A percentile compares a stretch with the other conserved stretches of the same genome.
Conservation (phyloP, 352 stramenopile species). For the Pythium plurisporium region DNA sequence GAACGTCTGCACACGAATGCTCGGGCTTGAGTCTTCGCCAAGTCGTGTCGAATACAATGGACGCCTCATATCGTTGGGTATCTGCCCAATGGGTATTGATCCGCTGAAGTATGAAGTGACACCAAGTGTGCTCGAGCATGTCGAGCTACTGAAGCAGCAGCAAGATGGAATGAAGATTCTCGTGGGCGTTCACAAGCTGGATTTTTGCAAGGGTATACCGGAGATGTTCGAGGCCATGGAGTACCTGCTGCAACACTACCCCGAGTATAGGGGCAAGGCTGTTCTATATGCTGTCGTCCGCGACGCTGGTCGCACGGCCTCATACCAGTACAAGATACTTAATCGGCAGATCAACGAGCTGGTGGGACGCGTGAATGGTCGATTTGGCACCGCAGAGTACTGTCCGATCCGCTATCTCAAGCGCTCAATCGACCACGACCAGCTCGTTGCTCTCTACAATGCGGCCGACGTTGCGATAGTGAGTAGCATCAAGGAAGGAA, state of each 20-base stretch:
- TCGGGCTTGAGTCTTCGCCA: conserved; percentile 84
- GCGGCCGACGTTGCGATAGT: conserved; percentile 84
- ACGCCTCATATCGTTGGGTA: conserved; percentile 82
- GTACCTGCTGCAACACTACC: conserved; percentile 84
- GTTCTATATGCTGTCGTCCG: conserved; percentile 93
- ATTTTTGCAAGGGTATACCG: conserved; percentile 84
- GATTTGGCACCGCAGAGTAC: conserved; percentile 86
- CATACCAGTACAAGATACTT: conserved; percentile 74
- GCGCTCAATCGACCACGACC: conserved; percentile 78
- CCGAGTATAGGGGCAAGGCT: conserved; percentile 91
- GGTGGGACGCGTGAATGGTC: conserved; percentile 84
- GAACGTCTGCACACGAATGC: conserved; percentile 81
- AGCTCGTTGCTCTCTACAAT: conserved; percentile 89
- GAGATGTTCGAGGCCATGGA: conserved; percentile 90
- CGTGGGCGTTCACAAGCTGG: conserved; percentile 72
- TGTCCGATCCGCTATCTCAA: conserved; percentile 87
- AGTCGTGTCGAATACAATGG: conserved; percentile 87
- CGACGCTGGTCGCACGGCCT: conserved; percentile 55
- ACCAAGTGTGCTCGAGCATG: conserved; percentile 42
- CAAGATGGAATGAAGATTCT: conserved; percentile 74
- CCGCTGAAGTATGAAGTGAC: conserved; percentile 77
- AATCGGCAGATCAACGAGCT: conserved; percentile 88
- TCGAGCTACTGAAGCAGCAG: conserved; percentile 45
- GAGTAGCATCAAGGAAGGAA: conserved; percentile 88
- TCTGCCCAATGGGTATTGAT: conserved; percentile 89